Base-by-base conservation (phyloP, 192 early-diverging fungal genomes). In the Linnemannia exigua region DNA sequence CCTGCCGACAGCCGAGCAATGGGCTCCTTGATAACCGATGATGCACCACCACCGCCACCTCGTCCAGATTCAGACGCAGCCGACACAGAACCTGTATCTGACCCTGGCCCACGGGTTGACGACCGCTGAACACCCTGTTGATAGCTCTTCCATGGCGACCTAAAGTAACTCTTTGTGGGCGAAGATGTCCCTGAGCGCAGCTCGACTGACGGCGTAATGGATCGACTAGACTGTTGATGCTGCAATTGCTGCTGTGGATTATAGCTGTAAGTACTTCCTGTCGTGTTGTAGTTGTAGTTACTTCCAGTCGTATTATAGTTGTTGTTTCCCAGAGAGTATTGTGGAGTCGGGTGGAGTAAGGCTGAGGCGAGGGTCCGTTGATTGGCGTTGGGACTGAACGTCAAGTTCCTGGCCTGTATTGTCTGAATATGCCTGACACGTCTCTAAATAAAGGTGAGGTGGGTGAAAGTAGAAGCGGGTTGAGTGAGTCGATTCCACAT, bases 11-110 rank as follows among this genome's bases (percentile, higher is more conserved):
- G 44, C 12, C 84, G 74, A 17, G 75, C 84, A 48, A 86, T 86
- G 6, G 84, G 84, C 17, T 86, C 84, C 25, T 72, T 79, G 61
- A 86, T 86, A 31, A 76, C 67, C 14, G 84, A 79, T 12, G 78
- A 76, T 5, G 75, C 75, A 14, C 77, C 70, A 1, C 58, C 58
- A 14, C n/a, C n/a, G 28, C 4, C 20, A n/a, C n/a, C n/a, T n/a
- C 84, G 47, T 16, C 84, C 84, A 19, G 84, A 86, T n/a, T 86
- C 84, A 31, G 84, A 86, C 9, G 54, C 77, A 1, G 84, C 84
- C 14, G 84, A 74, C 2, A 70, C 38, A 5, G 84, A 86, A 17
- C 84, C 84, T 67, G 84, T 66, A 50, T 86, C 84, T 16, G 84
- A 86, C 25, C 84, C 84, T 36, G 84, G 84, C 17, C 84, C 84